Percentiles rank a stretch among this genome's conserved stretches.
phyloP scores from a whole-genome alignment of 2,329 filamentous ascomycete genomes.

The Pseudogymnoascus sp. region DNA sequence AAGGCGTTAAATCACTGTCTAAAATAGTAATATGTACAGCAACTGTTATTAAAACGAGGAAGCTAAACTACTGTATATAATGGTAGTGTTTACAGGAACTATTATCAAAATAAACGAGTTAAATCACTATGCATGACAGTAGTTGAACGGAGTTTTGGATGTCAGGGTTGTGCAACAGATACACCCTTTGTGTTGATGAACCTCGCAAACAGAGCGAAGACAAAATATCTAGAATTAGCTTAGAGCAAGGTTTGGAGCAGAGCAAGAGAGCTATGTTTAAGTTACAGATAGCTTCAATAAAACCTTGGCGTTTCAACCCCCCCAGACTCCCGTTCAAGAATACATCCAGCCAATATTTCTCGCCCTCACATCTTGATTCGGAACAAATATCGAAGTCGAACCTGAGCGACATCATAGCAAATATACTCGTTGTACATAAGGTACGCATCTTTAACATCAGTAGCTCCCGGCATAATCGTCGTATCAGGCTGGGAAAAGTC shows the following conservation, averaged over 20 bases:
- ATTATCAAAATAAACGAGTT: too few species aligned
- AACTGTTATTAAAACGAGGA: too few species aligned
- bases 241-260: not conserved
- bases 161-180: not conserved
- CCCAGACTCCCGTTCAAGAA: not conserved
- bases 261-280: not conserved
- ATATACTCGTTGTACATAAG: conserved; percentile 71
- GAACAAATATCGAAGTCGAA: conserved; percentile 6
- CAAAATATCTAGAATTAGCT: not conserved
- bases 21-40: too few species aligned
- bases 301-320: not conserved
- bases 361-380: not conserved
- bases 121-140: too few species aligned
- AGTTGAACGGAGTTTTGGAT: too few species aligned
- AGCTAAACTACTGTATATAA: too few species aligned
- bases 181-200: not conserved
- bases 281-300: not conserved
- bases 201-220: not conserved
- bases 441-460: conserved; percentile 39
- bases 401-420: conserved; percentile 55
- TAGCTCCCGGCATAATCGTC: conserved; percentile 40
- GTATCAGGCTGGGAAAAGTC: conserved; percentile 44
- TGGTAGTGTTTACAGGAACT: too few species aligned
- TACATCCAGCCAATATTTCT: not conserved
- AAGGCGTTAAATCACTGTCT: too few species aligned